Conservation (phyloP, 305 asterid genomes). For the Ruellia speciosa region DNA sequence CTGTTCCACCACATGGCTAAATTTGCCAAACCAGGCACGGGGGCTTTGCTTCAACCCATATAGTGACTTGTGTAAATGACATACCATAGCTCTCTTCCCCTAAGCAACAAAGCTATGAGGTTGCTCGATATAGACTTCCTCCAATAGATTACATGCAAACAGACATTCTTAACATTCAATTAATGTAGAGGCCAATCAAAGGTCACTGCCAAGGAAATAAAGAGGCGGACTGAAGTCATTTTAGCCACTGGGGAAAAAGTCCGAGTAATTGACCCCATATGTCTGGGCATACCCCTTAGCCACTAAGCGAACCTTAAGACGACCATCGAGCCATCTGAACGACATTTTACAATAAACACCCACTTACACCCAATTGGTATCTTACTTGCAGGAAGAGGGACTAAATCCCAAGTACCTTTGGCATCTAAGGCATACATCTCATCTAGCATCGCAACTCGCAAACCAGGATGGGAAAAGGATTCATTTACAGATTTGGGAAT, state of each 20-base stretch:
- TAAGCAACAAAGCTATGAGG: conserved; percentile 2
- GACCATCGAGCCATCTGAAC: background rate
- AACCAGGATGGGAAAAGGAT: background rate
- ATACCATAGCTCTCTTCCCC: background rate
- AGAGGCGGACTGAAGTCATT: background rate
- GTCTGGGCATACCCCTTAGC: background rate
- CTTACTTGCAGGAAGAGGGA: background rate
- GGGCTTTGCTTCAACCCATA: background rate
- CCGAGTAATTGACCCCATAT: background rate
- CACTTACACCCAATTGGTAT: background rate
- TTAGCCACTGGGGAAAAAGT: background rate
- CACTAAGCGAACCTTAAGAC: background rate
- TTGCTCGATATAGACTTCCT: conserved; percentile 6
- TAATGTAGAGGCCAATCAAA: background rate
- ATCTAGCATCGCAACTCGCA: background rate
- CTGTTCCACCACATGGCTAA: background rate
- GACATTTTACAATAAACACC: background rate
- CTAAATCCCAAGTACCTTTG: background rate
- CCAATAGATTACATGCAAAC: background rate
- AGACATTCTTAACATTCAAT: background rate
- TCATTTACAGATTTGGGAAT: background rate
- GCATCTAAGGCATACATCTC: background rate
- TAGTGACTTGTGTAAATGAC: background rate
- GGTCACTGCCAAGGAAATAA: background rate
- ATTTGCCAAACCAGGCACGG: background rate